Evolutionary conservation across 2,329 filamentous ascomycete genomes (phyloP), one percentile per base, ranked within the genome.

Genomic region (Xylaria polymorpha): DNA sequence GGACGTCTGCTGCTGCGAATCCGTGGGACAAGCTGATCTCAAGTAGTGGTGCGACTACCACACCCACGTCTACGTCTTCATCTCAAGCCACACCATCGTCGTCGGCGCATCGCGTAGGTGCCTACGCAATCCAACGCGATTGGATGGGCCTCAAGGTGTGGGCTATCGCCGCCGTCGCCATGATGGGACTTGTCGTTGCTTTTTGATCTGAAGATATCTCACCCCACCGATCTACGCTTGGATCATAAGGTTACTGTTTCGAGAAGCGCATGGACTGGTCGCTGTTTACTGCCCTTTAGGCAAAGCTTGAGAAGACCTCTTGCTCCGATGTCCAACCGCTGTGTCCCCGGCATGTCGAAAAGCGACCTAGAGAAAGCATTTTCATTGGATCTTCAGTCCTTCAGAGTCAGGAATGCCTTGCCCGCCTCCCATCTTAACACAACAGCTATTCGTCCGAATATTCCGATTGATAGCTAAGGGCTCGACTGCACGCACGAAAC

Each of bases 1-100:
- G 74, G 74, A 73, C 73, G 5, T 51, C 66, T 2, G 72, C 73
- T 9, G 72, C 72, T 9, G 65, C 55, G 2, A 51, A 72, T 14
- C 66, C 58, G 1, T 72, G 65, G 55, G 73, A 69, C 2, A 15
- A 44, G 8, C 41, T 51, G 20, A 43, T 69, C 12, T 68, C 73
- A 32, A 58, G 43, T 58, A 58, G 35, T 25, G 14, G 12, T 12
- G 29, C 58, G 29, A 39, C 58, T 18, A 32, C 53, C 3, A 57
- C 66, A 5, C 39, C 70, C 0, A 25, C 57, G 4, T 46, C 68
- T 4, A 29, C 55, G 5, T 55, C 65, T 20, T 65, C 64, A 4
- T 67, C 68, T 35, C 61, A 46, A 29, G 37, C 66, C 35, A 66
- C 59, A 20, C 53, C 72, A n/a, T 61, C 66, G n/a, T 51, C 67